phyloP scores from a whole-genome alignment of 2,329 filamentous ascomycete species.

The Phoma sp. region DNA sequence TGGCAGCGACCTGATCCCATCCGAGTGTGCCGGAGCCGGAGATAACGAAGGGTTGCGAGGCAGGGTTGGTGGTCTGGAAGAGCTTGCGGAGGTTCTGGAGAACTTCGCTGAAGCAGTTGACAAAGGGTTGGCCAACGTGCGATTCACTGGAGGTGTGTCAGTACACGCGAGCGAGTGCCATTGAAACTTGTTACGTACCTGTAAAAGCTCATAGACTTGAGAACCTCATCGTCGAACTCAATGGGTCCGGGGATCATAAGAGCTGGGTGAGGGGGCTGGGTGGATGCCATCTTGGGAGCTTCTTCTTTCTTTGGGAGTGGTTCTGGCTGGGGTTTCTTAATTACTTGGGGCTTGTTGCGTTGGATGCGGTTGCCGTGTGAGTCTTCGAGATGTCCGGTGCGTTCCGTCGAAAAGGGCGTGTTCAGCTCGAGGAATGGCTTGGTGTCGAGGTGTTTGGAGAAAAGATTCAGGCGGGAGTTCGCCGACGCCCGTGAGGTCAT shows the following conservation, averaged over 20 bases:
- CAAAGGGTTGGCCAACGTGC: slow-evolving; percentile 89
- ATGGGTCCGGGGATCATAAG: slow-evolving; percentile 97
- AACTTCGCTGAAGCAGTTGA: slow-evolving; percentile 89
- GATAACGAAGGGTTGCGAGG: slow-evolving; percentile 89
- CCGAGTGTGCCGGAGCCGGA: slow-evolving; percentile 94
- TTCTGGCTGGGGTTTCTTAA: slow-evolving; percentile 23
- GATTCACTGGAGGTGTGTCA: slow-evolving; percentile 71
- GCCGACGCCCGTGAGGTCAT: slow-evolving; percentile 51
- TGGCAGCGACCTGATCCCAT: slow-evolving; percentile 96
- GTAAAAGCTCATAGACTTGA: slow-evolving; percentile 94
- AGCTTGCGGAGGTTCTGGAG: slow-evolving; percentile 88
- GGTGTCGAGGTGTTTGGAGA: slow-evolving; percentile 67
- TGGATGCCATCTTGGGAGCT: slow-evolving; percentile 57
- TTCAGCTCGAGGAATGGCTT: slow-evolving; percentile 65
- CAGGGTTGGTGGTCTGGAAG: slow-evolving; percentile 85
- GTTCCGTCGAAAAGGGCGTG: slow-evolving; percentile 69
- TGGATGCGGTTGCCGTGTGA: slow-evolving; percentile 55
- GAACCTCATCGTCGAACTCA: slow-evolving; percentile 96
- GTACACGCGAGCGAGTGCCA: not conserved
- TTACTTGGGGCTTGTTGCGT: slow-evolving; percentile 3
- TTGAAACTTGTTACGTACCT: slow-evolving; percentile 61
- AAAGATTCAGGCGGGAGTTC: slow-evolving; percentile 63
- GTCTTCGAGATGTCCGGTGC: slow-evolving; percentile 60
- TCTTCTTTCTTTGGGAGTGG: slow-evolving; percentile 20
- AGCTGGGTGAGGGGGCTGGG: slow-evolving; percentile 69